Percentiles rank a stretch among this genome's conserved stretches.
These are phyloP conservation scores for Piloderma croceum DNA, from an alignment of 768 basidiomycete genomes.

Conservation along the genomic window DNA sequence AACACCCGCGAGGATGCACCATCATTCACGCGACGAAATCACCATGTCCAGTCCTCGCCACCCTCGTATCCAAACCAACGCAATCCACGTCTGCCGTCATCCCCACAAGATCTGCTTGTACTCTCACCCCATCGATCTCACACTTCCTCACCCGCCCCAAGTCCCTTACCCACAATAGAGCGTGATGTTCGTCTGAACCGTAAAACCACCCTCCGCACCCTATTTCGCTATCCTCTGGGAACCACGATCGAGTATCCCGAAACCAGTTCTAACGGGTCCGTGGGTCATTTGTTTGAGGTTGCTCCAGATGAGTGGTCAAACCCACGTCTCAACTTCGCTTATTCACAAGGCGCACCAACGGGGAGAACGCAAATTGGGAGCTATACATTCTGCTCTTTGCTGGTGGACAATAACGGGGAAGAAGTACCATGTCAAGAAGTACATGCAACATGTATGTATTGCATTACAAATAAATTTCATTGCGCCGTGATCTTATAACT, in stretches of 20 bases:
- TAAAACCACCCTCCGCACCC: slow-evolving; percentile 7
- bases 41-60: too few species aligned
- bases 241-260: slow-evolving; percentile 13
- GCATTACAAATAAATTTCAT: too few species aligned
- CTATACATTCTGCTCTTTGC: slow-evolving; percentile 4
- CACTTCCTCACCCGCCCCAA: too few species aligned
- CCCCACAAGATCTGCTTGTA: too few species aligned
- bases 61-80: too few species aligned
- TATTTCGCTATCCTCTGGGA: slow-evolving; percentile 9
- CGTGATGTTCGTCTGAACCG: slow-evolving; percentile 6
- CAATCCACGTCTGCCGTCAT: too few species aligned
- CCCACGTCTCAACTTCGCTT: slow-evolving; percentile 11
- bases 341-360: slow-evolving; percentile 11
- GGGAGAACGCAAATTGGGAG: slow-evolving; percentile 7
- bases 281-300: slow-evolving; percentile 10
- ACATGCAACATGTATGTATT: slow-evolving; percentile 17
- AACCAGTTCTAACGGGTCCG: slow-evolving; percentile 5
- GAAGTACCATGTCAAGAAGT: slow-evolving; percentile 11
- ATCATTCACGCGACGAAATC: too few species aligned
- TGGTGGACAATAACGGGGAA: slow-evolving; percentile 2
- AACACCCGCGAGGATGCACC: too few species aligned
- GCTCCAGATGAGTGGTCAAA: slow-evolving; percentile 9
- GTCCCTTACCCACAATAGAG: too few species aligned
- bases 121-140: too few species aligned
- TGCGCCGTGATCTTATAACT: too few species aligned